Evolutionary conservation across 2,329 filamentous ascomycete species (phyloP).

Genomic region (Colletotrichum spaethianum): DNA sequence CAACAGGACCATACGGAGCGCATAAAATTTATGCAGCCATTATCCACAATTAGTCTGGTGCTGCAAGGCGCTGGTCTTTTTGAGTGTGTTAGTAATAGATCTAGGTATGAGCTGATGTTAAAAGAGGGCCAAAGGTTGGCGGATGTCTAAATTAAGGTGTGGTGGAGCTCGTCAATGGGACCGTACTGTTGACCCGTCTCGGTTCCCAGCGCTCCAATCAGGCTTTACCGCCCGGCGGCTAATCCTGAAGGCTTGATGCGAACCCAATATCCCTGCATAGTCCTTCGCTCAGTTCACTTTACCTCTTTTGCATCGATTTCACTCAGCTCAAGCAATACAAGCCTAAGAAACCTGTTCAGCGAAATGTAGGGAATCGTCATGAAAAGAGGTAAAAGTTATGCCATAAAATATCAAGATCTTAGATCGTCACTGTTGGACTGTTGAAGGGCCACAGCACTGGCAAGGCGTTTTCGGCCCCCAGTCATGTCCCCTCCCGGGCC

Average conservation of each 20-base stretch:
- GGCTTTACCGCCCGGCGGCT: constrained; percentile 8
- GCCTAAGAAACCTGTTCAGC: neutral
- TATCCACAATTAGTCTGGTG: neutral
- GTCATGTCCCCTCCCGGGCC: constrained; percentile 24
- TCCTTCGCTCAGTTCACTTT: neutral
- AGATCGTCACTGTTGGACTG: too few relatives aligned
- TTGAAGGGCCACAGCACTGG: constrained; percentile 9
- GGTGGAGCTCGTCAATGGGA: neutral
- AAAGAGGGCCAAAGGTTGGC: neutral
- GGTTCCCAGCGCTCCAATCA: constrained; percentile 13
- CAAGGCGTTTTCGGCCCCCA: constrained; percentile 11
- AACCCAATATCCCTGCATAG: neutral
- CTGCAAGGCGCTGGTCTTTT: neutral
- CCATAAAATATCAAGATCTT: too few relatives aligned
- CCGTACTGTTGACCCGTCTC: neutral
- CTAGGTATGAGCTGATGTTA: neutral
- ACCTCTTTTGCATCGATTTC: neutral
- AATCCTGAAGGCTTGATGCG: constrained; percentile 21
- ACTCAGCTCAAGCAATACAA: neutral
- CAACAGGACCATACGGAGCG: neutral
- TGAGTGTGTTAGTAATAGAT: neutral
- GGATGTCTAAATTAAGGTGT: constrained; percentile 29
- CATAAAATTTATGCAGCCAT: neutral
- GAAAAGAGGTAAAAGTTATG: too few relatives aligned
- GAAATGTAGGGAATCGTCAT: too few relatives aligned